Percentiles rank a stretch among this genome's conserved stretches.
These are phyloP conservation scores for Pleurotus cornucopiae DNA, from an alignment of 768 basidiomycete genomes.

Conservation along the genomic window DNA sequence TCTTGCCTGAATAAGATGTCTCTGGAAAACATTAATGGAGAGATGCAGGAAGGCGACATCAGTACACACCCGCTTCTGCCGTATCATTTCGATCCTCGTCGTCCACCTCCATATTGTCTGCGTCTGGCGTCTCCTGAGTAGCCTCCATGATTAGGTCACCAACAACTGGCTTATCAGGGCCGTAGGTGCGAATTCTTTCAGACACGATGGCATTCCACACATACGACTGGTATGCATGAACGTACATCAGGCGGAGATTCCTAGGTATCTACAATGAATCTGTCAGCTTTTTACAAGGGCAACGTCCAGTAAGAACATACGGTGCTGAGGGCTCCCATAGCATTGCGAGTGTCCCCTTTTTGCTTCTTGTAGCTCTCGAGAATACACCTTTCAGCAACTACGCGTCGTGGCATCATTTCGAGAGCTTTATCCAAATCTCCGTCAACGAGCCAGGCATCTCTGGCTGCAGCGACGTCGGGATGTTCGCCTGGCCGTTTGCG, in stretches of 20 bases:
- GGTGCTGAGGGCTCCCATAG: slow-evolving; percentile 83
- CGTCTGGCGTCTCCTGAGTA: slow-evolving; percentile 20
- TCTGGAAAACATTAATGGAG: slow-evolving; percentile 7
- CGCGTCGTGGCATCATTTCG: slow-evolving; percentile 81
- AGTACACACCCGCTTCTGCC: slow-evolving; percentile 20
- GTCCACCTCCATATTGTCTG: slow-evolving; percentile 27
- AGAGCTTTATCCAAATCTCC: slow-evolving; percentile 78
- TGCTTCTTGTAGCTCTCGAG: slow-evolving; percentile 87
- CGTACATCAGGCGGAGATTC: slow-evolving; percentile 94
- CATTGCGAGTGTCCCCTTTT: slow-evolving; percentile 72
- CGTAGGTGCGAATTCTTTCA: slow-evolving; percentile 80
- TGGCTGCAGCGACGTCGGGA: slow-evolving; percentile 80
- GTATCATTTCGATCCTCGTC: slow-evolving; percentile 25
- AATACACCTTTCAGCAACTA: slow-evolving; percentile 90
- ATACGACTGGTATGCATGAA: slow-evolving; percentile 98
- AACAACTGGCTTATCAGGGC: slow-evolving; percentile 66
- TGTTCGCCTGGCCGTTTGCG: slow-evolving; percentile 86
- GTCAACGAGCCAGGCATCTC: slow-evolving; percentile 87
- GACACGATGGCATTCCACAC: slow-evolving; percentile 98
- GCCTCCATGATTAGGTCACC: slow-evolving; percentile 89
- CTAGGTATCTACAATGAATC: slow-evolving; percentile 73
- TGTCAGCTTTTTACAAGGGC: neutral
- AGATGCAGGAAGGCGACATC: neutral
- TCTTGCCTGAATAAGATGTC: slow-evolving; percentile 24
- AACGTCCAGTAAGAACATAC: slow-evolving; percentile 33